Evolutionary conservation across 306 rosid species (phyloP).

Genomic region (Castanea crenata): DNA sequence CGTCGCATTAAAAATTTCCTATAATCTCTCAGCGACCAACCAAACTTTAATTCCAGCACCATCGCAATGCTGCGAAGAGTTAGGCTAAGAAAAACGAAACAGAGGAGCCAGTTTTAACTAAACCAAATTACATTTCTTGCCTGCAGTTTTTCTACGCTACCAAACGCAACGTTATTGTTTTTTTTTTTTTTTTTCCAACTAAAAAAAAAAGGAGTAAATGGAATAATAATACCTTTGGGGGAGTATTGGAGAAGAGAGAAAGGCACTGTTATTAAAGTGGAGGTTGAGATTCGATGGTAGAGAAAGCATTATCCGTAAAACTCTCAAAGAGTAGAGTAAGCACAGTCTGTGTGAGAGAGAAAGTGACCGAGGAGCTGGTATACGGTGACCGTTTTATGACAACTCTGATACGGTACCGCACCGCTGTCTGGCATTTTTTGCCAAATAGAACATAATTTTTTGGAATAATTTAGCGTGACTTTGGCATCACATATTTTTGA

Average conservation of each 20-base stretch:
- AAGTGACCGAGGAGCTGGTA: too few species aligned
- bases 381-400: too few species aligned
- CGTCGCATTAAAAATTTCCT: too few species aligned
- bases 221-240: slow-evolving; percentile 16
- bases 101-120: neutral
- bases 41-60: neutral
- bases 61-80: neutral
- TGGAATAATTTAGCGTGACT: too few species aligned
- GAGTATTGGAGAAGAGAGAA: slow-evolving; percentile 2
- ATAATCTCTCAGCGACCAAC: too few species aligned
- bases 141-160: neutral
- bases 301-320: slow-evolving; percentile 22
- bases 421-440: too few species aligned
- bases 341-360: neutral
- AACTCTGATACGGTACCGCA: too few species aligned
- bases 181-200: neutral
- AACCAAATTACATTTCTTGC: neutral
- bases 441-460: too few species aligned
- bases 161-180: neutral
- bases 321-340: neutral
- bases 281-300: slow-evolving; percentile 15
- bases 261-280: neutral
- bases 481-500: too few species aligned
- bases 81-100: neutral
- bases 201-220: neutral